Base-by-base conservation (phyloP, 768 basidiomycete genomes). In the Tylopilus plumbeoviolaceoides region DNA sequence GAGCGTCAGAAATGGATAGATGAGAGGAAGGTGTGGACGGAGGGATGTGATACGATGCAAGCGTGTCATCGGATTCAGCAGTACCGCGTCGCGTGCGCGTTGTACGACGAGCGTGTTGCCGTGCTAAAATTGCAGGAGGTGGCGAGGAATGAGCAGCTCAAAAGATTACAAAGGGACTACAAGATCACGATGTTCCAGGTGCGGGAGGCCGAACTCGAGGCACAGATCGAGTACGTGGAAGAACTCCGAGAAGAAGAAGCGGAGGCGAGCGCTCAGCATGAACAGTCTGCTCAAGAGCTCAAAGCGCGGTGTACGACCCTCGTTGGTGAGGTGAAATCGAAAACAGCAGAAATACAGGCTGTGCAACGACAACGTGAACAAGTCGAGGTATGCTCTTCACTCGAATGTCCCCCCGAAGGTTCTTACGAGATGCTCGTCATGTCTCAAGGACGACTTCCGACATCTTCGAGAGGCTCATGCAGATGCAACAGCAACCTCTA, bases 101-200 rank as follows among this genome's bases (percentile, higher is more conserved):
- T 88, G 43, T 80, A 85, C 58, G 72, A 73, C 47, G 83, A 82
- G 61, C 77, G 78, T 47, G 59, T 70, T 39, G 70, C 71, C n/a
- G 68, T 78, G 8, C 66, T 85, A 36, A 78, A 76, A 46, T 79
- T 82, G 65, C 78, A 77, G 68, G 81, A 83, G 42, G 65, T 70
- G 15, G 66, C 75, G 43, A 73, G 86, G 57, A 69, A 69, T 56
- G 86, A 88, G 70, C 82, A 80, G 48, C 59, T 87, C 31, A 74
- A 78, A 47, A 68, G 79, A 42, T 57, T 86, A 35, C 83, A 85
- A 61, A 72, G 87, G 51, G 88, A 91, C 54, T 81, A 74, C 61
- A 78, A 79, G 63, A 77, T 90, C 47, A 79, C 76, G n/a, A 76
- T 81, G 68, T 89, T 87, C 60, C 83, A 85, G 65, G 75, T 75